Evolutionary conservation across 2,329 filamentous ascomycete genomes (phyloP).

Genomic region (Ophiocordyceps australis): DNA sequence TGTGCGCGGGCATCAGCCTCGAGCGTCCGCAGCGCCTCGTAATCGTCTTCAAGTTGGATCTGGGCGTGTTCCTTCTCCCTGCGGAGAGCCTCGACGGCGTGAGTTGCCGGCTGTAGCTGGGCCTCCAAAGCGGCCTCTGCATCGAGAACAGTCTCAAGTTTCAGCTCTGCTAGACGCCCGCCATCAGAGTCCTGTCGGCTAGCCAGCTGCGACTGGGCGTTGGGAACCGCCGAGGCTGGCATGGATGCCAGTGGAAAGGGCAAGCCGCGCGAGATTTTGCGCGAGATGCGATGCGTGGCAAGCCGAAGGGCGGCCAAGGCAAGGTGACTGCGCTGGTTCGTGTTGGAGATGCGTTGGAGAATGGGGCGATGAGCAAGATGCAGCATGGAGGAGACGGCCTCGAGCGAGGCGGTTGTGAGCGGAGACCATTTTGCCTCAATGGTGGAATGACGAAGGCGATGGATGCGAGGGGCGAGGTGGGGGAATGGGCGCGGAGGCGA

Average conservation of each 20-base stretch:
- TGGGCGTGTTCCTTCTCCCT: conserved; percentile 39
- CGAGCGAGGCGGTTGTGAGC: conserved; percentile 33
- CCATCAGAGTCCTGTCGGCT: too few relatives aligned
- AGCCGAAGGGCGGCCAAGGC: conserved; percentile 36
- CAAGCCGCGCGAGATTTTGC: conserved; percentile 38
- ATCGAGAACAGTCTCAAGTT: conserved; percentile 46
- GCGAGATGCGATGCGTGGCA: conserved; percentile 34
- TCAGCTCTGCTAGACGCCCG: conserved; percentile 38
- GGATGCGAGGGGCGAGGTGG: conserved; percentile 30
- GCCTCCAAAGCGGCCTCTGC: conserved; percentile 36
- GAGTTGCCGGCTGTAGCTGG: conserved; percentile 41
- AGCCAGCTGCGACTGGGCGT: conserved; percentile 7
- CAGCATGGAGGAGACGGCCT: conserved; percentile 36
- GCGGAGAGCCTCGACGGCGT: conserved; percentile 41
- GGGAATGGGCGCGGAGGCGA: conserved; percentile 22
- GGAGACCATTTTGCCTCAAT: conserved; percentile 53
- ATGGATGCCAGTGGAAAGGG: conserved; percentile 43
- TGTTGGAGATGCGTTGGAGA: conserved; percentile 32
- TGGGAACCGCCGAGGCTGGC: conserved; percentile 5
- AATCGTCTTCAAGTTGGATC: conserved; percentile 34
- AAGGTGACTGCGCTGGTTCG: conserved; percentile 28
- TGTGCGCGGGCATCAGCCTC: conserved; percentile 38
- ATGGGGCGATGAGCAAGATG: conserved; percentile 42
- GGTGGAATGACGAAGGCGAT: conserved; percentile 37
- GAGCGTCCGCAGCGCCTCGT: conserved; percentile 28